Percentiles rank a stretch among this genome's conserved stretches.
phyloP scores from a whole-genome alignment of 768 basidiomycete species.

The Chalciporus chontae region DNA sequence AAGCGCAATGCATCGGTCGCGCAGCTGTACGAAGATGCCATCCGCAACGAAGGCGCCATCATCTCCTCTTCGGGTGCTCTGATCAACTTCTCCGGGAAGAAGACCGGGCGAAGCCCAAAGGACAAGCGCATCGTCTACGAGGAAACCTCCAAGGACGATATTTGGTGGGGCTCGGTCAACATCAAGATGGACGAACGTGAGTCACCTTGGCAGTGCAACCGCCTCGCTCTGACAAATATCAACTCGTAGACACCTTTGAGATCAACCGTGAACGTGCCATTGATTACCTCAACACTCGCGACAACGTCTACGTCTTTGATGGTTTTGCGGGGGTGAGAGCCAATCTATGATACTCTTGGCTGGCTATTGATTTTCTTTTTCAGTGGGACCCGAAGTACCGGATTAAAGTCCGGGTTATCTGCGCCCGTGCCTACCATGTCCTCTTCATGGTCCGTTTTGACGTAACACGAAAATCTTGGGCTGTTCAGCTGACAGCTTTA shows the following conservation, averaged over 20 bases:
- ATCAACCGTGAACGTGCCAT: slow-evolving; percentile 99
- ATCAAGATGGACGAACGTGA: slow-evolving; percentile 97
- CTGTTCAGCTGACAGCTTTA: slow-evolving; percentile 2
- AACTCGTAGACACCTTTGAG: slow-evolving; percentile 85
- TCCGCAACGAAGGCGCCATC: slow-evolving; percentile 98
- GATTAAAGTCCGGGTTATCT: slow-evolving; percentile 99
- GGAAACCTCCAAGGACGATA: slow-evolving; percentile 91
- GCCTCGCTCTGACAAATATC: slow-evolving; percentile 1
- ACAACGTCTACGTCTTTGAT: slow-evolving; percentile 98
- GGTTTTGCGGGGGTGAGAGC: slow-evolving; percentile 80
- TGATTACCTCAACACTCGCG: slow-evolving; percentile 97
- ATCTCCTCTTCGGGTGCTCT: slow-evolving; percentile 93
- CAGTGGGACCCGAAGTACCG: slow-evolving; percentile 99
- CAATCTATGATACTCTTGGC: not conserved
- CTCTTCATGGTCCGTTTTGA: slow-evolving; percentile 82
- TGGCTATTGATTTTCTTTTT: slow-evolving; percentile 3
- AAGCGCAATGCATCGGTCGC: slow-evolving; percentile 92
- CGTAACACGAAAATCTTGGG: slow-evolving; percentile 2
- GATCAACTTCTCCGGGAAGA: slow-evolving; percentile 99
- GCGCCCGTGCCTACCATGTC: slow-evolving; percentile 97
- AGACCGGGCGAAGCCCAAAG: slow-evolving; percentile 96
- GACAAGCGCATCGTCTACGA: slow-evolving; percentile 99
- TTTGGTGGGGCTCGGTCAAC: slow-evolving; percentile 99
- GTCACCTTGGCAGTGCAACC: slow-evolving; percentile 25
- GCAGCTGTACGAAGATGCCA: slow-evolving; percentile 93